Evolutionary conservation across 495 filamentous ascomycete genomes (phyloP).

Genomic region (Penicillium angulare): DNA sequence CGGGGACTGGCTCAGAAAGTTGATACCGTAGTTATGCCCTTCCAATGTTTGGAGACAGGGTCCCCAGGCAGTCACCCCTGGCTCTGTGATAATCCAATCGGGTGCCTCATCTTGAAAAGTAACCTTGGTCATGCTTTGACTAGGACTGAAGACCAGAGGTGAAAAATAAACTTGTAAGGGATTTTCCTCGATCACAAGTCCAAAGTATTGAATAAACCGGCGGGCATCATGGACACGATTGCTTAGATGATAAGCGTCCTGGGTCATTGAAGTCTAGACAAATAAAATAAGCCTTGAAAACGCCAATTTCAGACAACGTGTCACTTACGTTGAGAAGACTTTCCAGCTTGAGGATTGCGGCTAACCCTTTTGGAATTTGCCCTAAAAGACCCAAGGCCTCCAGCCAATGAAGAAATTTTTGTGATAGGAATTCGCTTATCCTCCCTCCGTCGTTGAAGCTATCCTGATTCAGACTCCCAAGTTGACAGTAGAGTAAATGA

Average conservation of each 20-base stretch:
- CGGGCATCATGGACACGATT: background rate
- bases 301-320: too few species aligned
- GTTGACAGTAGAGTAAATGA: background rate
- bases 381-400: background rate
- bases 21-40: background rate
- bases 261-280: background rate
- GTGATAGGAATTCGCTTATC: background rate
- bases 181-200: background rate
- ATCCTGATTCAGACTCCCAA: background rate
- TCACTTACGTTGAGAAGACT: background rate
- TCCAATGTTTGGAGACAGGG: background rate
- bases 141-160: background rate
- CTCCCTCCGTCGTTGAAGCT: background rate
- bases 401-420: background rate
- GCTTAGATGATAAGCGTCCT: background rate
- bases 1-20: background rate
- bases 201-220: conserved; percentile 1
- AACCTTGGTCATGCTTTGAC: background rate
- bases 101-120: background rate
- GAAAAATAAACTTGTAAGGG: conserved; percentile 1
- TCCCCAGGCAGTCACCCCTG: background rate
- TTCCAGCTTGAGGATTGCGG: background rate
- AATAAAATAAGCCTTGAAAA: background rate
- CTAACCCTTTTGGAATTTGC: background rate
- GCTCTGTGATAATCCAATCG: background rate